Conservation (phyloP, 768 basidiomycete genomes). For the Daedalea quercina region DNA sequence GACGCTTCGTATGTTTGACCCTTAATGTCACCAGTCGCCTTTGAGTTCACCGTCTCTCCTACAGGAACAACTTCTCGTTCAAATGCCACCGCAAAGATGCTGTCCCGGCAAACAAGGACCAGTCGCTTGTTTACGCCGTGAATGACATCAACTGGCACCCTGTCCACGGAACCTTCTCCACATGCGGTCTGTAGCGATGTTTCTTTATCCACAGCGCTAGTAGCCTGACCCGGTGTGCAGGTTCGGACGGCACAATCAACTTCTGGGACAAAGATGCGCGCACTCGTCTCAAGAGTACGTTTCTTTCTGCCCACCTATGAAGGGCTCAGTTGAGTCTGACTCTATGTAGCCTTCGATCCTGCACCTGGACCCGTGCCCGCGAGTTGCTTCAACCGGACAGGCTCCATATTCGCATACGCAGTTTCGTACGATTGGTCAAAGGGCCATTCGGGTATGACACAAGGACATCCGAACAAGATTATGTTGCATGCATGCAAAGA, state of each 20-base stretch:
- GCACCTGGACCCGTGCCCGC: conserved; percentile 72
- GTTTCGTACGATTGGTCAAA: conserved; percentile 94
- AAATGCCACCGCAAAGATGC: conserved; percentile 40
- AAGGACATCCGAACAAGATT: conserved; percentile 66
- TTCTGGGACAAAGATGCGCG: conserved; percentile 95
- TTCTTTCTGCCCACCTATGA: too few species aligned
- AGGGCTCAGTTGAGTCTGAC: not conserved
- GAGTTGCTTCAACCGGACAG: conserved; percentile 81
- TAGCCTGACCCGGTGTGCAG: conserved; percentile 25
- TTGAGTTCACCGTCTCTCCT: not conserved
- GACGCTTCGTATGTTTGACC: conserved; percentile 47
- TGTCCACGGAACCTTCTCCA: conserved; percentile 45
- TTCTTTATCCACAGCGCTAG: not conserved
- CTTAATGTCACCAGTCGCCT: too few species aligned
- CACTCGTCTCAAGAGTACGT: conserved; percentile 81
- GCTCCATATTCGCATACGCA: conserved; percentile 87
- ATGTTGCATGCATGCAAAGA: conserved; percentile 84
- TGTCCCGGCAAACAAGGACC: conserved; percentile 26
- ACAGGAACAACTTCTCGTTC: conserved; percentile 51
- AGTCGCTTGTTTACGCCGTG: conserved; percentile 46
- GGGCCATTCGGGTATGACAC: conserved; percentile 80
- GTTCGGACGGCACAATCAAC: conserved; percentile 82
- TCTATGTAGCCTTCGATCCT: conserved; percentile 57
- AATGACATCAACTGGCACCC: conserved; percentile 54
- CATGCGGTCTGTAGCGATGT: conserved; percentile 23